Evolutionary conservation across 2,329 filamentous ascomycete species (phyloP).

Genomic region (Tolypocladium ovalisporum): DNA sequence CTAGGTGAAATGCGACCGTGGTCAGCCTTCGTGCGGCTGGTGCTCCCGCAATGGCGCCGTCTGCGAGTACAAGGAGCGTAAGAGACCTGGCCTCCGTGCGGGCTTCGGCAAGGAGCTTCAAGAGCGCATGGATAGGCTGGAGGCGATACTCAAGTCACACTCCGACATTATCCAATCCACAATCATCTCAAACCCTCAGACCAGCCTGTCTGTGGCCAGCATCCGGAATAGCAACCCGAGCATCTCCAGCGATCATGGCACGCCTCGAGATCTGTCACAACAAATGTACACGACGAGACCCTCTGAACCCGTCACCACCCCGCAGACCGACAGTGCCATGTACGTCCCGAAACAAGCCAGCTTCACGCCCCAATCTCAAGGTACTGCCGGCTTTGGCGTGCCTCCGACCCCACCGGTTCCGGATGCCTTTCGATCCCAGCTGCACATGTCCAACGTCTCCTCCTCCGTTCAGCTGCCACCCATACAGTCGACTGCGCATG

Average conservation of each 20-base stretch:
- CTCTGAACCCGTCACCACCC: conserved; percentile 36
- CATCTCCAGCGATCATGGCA: conserved; percentile 44
- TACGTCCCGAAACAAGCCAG: conserved; percentile 50
- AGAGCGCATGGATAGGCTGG: conserved; percentile 58
- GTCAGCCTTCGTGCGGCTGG: conserved; percentile 62
- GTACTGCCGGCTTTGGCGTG: conserved; percentile 36
- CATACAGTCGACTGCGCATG: conserved; percentile 28
- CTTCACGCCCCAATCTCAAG: conserved; percentile 33
- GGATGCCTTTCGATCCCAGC: conserved; percentile 37
- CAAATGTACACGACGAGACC: conserved; percentile 31
- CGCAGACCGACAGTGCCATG: conserved; percentile 46
- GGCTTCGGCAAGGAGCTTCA: conserved; percentile 65
- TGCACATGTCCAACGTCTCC: conserved; percentile 28
- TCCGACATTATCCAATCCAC: conserved; percentile 54
- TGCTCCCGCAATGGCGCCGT: conserved; percentile 50
- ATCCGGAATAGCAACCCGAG: conserved; percentile 39
- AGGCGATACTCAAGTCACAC: conserved; percentile 55
- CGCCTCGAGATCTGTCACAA: conserved; percentile 37
- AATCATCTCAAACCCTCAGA: conserved; percentile 26
- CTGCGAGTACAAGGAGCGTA: conserved; percentile 60
- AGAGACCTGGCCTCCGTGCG: conserved; percentile 54
- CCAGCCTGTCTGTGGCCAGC: conserved; percentile 22
- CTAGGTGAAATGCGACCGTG: conserved; percentile 65
- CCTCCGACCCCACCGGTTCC: conserved; percentile 34
- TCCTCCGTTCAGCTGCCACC: conserved; percentile 20